Conservation (phyloP, 2,329 filamentous ascomycete species). For the Neobulgaria alba region DNA sequence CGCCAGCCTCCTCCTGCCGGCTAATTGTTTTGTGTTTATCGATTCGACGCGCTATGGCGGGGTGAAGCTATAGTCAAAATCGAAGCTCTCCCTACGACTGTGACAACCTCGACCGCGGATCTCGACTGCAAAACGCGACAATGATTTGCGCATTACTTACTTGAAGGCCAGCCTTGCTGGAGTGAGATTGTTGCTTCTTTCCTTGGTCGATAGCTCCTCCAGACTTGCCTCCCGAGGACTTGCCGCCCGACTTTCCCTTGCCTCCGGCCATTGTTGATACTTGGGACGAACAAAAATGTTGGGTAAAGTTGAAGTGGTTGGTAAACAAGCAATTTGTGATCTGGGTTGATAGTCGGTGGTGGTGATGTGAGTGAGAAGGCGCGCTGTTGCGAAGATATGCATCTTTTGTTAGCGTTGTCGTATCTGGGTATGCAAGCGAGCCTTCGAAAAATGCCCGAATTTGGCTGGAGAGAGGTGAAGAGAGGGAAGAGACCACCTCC, state of each 20-base stretch:
- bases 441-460: constrained; percentile 1
- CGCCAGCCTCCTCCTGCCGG: background rate
- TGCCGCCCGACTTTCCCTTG: constrained; percentile 31
- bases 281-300: constrained; percentile 1
- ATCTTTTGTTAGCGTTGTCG: constrained; percentile 10
- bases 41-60: constrained; percentile 24
- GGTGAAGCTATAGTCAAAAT: constrained; percentile 15
- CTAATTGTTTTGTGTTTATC: constrained; percentile 4
- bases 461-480: constrained; percentile 4
- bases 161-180: constrained; percentile 31
- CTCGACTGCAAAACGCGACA: background rate
- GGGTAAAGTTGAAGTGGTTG: background rate
- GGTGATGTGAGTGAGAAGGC: constrained; percentile 18
- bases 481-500: constrained; percentile 8
- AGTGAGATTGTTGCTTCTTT: constrained; percentile 32
- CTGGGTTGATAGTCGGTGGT: constrained; percentile 13
- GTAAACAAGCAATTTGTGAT: constrained; percentile 5
- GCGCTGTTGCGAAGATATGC: constrained; percentile 16
- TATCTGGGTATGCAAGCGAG: constrained; percentile 16
- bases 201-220: constrained; percentile 26
- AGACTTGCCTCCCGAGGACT: constrained; percentile 31
- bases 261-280: constrained; percentile 28
- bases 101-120: constrained; percentile 3
- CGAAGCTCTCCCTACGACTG: constrained; percentile 10
- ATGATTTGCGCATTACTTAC: constrained; percentile 26